Evolutionary conservation across 768 basidiomycete genomes (phyloP).

Genomic region (Suillus subluteus): DNA sequence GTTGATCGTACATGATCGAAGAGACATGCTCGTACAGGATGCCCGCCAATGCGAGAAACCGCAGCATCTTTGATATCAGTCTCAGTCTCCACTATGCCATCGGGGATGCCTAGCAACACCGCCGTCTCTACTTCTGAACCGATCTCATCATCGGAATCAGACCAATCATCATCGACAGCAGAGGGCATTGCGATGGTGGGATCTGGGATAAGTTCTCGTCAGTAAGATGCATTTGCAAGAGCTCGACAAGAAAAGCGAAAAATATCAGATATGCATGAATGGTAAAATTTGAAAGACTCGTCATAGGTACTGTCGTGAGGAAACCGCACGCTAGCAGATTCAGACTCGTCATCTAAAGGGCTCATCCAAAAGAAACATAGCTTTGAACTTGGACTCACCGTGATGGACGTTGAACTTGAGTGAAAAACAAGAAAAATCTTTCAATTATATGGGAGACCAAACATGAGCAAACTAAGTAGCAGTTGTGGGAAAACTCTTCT

Average conservation of each 20-base stretch:
- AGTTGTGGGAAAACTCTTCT: slow-evolving; percentile 25
- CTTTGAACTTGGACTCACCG: slow-evolving; percentile 24
- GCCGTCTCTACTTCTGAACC: slow-evolving; percentile 63
- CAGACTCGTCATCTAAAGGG: slow-evolving; percentile 82
- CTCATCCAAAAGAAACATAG: slow-evolving; percentile 44
- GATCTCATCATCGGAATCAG: slow-evolving; percentile 77
- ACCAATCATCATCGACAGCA: slow-evolving; percentile 64
- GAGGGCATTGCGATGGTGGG: slow-evolving; percentile 41
- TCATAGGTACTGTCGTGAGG: slow-evolving; percentile 59
- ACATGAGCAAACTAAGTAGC: slow-evolving; percentile 1
- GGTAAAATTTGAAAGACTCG: slow-evolving; percentile 70
- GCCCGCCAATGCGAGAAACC: slow-evolving; percentile 89
- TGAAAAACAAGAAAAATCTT: slow-evolving; percentile 20
- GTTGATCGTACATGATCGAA: slow-evolving; percentile 50
- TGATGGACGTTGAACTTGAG: slow-evolving; percentile 14
- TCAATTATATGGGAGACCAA: slow-evolving; percentile 13
- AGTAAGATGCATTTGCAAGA: slow-evolving; percentile 13
- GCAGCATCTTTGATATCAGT: slow-evolving; percentile 73
- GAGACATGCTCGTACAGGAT: slow-evolving; percentile 74
- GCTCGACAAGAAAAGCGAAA: not conserved
- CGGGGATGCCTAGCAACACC: slow-evolving; percentile 80
- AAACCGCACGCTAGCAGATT: slow-evolving; percentile 60
- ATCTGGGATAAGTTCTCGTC: slow-evolving; percentile 14
- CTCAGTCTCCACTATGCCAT: slow-evolving; percentile 62
- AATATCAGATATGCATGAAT: slow-evolving; percentile 91